Conservation (phyloP, 2,329 filamentous ascomycete genomes). For the Coniosporium tulheliwenetii region DNA sequence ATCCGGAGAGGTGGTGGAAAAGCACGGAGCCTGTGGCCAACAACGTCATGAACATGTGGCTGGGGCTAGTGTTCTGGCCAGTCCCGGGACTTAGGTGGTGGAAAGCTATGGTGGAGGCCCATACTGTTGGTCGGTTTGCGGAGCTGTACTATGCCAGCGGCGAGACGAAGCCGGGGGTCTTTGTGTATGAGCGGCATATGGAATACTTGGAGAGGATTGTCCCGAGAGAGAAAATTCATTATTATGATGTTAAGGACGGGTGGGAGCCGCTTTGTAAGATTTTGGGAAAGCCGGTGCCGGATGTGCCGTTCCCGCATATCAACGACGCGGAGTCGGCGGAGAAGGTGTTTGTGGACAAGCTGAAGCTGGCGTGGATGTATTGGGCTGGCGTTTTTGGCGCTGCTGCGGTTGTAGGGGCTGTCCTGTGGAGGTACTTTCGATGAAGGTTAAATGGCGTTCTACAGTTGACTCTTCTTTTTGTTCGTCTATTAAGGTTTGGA, state of each 20-base stretch:
- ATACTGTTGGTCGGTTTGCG: background rate
- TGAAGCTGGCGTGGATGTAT: background rate
- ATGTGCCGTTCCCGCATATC: constrained; percentile 2
- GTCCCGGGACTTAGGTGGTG: background rate
- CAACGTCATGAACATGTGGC: background rate
- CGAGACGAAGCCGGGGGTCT: background rate
- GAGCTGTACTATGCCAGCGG: background rate
- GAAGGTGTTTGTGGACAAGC: background rate
- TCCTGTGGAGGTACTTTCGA: too few relatives aligned
- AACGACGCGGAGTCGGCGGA: background rate
- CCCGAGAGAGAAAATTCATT: constrained; percentile 1
- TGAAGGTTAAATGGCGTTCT: too few relatives aligned
- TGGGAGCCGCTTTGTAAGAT: constrained; percentile 5
- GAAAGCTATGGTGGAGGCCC: background rate
- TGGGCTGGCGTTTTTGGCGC: too few relatives aligned
- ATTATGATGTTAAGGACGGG: constrained; percentile 3
- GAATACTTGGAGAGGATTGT: background rate
- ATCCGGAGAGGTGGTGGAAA: constrained; percentile 6
- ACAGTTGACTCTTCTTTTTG: too few relatives aligned
- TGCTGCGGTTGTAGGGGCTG: too few relatives aligned
- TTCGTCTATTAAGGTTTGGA: too few relatives aligned
- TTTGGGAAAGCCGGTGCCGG: constrained; percentile 2
- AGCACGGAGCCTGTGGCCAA: background rate
- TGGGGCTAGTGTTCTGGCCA: background rate
- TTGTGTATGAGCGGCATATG: background rate